A percentile compares a stretch with the other conserved stretches of the same genome.
Evolutionary conservation across 2,329 filamentous ascomycete genomes (phyloP).

Genomic region (Thelonectria olida): DNA sequence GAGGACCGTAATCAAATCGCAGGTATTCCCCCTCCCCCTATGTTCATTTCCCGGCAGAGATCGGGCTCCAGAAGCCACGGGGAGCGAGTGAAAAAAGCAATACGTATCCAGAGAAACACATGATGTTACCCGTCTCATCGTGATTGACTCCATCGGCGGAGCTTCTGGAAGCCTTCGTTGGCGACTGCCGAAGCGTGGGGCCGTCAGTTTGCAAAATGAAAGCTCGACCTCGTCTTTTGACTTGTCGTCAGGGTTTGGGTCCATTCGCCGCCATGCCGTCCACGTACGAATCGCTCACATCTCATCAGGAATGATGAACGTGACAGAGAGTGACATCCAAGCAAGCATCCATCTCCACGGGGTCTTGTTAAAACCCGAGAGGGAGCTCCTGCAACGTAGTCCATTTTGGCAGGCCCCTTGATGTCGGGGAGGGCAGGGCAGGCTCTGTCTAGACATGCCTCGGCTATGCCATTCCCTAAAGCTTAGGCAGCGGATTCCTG

Average conservation of each 20-base stretch:
- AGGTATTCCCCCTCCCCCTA: neutral
- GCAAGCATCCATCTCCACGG: conserved; percentile 7
- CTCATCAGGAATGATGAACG: conserved; percentile 14
- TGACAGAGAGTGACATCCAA: conserved; percentile 20
- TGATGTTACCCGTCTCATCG: conserved; percentile 16
- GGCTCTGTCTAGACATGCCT: conserved; percentile 11
- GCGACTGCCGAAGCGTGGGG: conserved; percentile 23
- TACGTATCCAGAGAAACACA: neutral
- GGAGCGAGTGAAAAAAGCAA: conserved; percentile 6
- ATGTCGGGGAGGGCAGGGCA: neutral
- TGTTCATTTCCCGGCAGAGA: neutral
- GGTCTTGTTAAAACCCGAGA: neutral
- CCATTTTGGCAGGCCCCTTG: neutral
- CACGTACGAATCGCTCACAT: conserved; percentile 2
- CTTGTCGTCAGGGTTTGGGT: neutral
- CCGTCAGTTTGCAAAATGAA: neutral
- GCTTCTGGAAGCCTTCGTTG: conserved; percentile 32
- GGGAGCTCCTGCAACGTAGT: neutral
- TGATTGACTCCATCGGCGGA: conserved; percentile 15
- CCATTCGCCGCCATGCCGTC: neutral
- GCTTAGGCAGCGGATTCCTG: neutral
- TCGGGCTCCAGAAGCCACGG: neutral
- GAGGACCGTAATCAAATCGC: neutral
- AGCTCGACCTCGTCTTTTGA: neutral
- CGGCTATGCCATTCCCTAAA: conserved; percentile 5